phyloP scores from a whole-genome alignment of 352 stramenopile species.

The Globisporangium viniferum region DNA sequence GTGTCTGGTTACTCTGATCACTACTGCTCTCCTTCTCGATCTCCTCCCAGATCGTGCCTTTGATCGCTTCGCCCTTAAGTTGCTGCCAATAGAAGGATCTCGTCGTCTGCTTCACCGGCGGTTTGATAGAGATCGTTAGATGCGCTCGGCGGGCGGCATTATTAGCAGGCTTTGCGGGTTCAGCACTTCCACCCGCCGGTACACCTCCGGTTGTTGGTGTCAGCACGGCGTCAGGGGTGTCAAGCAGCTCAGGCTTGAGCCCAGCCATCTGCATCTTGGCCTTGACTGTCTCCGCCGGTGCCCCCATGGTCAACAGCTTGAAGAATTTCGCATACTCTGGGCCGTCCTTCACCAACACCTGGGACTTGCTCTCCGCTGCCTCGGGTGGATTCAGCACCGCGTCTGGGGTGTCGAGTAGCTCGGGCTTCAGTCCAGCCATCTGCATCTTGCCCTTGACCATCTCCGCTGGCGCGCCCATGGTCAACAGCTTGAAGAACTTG shows the following conservation, averaged over 20 bases:
- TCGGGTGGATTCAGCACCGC: constrained; percentile 22
- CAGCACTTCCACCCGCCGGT: constrained; percentile 15
- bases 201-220: constrained; percentile 11
- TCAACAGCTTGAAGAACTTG: constrained; percentile 71
- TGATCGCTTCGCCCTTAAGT: constrained; percentile 52
- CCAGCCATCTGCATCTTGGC: constrained; percentile 64
- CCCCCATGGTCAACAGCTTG: constrained; percentile 61
- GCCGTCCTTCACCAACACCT: constrained; percentile 60
- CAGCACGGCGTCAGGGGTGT: constrained; percentile 12
- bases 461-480: constrained; percentile 47
- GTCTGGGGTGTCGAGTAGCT: constrained; percentile 73
- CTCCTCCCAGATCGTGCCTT: constrained; percentile 78
- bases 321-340: constrained; percentile 74
- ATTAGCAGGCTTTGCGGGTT: constrained; percentile 10
- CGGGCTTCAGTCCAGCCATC: constrained; percentile 48
- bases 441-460: constrained; percentile 61
- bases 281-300: constrained; percentile 53
- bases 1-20: constrained; percentile 51
- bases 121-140: constrained; percentile 62
- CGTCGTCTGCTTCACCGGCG: constrained; percentile 51
- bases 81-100: constrained; percentile 79
- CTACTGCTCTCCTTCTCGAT: constrained; percentile 50
- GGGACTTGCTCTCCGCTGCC: constrained; percentile 17
- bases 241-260: constrained; percentile 49
- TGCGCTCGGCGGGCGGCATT: constrained; percentile 36